phyloP scores from a whole-genome alignment of 768 basidiomycete genomes.

The Trametes coccinea region DNA sequence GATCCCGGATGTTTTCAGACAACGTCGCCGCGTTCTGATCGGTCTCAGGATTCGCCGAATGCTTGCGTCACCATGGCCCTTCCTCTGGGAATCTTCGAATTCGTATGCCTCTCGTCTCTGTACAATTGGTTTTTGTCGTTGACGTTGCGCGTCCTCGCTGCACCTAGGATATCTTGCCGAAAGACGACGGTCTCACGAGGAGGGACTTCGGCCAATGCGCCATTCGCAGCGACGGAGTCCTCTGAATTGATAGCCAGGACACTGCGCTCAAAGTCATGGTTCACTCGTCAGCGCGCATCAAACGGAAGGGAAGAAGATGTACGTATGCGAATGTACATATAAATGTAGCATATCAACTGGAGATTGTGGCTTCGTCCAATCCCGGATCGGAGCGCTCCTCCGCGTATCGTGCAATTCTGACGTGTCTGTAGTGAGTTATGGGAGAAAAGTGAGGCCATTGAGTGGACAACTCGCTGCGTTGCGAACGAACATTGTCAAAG shows the following conservation, averaged over 20 bases:
- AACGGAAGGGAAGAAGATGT: no score
- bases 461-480: no score
- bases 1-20: background rate
- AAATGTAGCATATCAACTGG: no score
- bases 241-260: conserved; percentile 28
- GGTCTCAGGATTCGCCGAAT: conserved; percentile 66
- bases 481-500: no score
- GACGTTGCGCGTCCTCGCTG: background rate
- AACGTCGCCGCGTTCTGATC: background rate
- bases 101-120: conserved; percentile 41
- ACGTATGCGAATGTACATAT: no score
- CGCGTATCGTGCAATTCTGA: no score
- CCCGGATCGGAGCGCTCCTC: no score
- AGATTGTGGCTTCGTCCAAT: no score
- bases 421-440: no score
- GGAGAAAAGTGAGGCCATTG: no score
- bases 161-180: conserved; percentile 64
- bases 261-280: no score
- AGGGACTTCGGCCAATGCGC: conserved; percentile 65
- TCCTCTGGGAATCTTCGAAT: conserved; percentile 77
- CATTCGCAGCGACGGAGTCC: conserved; percentile 60
- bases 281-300: no score
- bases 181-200: conserved; percentile 60
- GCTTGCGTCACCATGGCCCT: conserved; percentile 75
- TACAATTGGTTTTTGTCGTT: background rate